These are phyloP conservation scores for Cucumis variabilis DNA, from an alignment of 331 rosid species.

Conservation along the genomic window DNA sequence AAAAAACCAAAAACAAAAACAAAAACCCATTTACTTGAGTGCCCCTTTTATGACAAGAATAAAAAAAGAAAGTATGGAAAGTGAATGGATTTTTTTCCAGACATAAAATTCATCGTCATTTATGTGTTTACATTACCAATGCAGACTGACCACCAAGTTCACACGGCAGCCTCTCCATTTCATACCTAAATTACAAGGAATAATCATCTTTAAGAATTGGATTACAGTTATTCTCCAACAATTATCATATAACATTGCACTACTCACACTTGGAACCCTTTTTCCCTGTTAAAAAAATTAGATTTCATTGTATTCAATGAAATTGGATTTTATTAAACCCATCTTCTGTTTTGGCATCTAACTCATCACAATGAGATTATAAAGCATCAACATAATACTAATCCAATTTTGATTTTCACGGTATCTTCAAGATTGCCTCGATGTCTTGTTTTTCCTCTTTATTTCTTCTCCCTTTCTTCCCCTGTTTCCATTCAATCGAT, in stretches of 20 bases:
- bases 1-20: too few relatives aligned
- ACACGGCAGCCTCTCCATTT: neutral
- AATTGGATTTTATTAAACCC: constrained; percentile 22
- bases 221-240: neutral
- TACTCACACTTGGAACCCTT: neutral
- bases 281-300: neutral
- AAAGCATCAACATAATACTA: constrained; percentile 28
- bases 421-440: constrained; percentile 13
- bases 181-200: neutral
- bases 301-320: constrained; percentile 18
- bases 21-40: too few relatives aligned
- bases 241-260: neutral
- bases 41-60: too few relatives aligned
- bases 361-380: constrained; percentile 30
- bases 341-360: constrained; percentile 31
- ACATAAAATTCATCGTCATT: neutral
- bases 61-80: too few relatives aligned
- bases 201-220: neutral
- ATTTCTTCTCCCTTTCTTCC: neutral
- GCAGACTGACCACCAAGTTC: neutral
- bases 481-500: neutral
- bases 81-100: neutral
- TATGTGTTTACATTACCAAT: neutral
- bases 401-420: constrained; percentile 22
- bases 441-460: neutral